These are phyloP conservation scores for Malassezia slooffiae DNA, from an alignment of 1,284 basidiomycete genomes.

Conservation along the genomic window DNA sequence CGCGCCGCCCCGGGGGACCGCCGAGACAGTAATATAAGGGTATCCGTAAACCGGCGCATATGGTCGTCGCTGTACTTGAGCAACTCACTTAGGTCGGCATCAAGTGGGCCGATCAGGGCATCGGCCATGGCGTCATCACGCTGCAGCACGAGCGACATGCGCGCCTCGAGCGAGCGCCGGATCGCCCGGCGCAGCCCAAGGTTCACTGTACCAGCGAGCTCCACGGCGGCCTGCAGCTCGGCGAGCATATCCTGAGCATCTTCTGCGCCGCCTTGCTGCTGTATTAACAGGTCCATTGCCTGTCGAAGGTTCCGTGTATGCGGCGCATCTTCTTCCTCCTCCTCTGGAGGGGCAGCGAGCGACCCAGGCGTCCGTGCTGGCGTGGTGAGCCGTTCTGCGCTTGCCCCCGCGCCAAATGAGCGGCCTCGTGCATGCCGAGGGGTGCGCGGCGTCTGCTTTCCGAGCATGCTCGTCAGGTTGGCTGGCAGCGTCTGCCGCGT, in stretches of 20 bases:
- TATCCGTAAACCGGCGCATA: conserved; percentile 29
- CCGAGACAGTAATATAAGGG: conserved; percentile 28
- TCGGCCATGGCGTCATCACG: not conserved
- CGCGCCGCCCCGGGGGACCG: too few species aligned
- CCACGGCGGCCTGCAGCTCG: conserved; percentile 19
- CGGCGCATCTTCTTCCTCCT: not conserved
- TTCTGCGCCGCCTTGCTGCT: not conserved
- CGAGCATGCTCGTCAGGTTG: too few species aligned
- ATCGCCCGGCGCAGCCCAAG: conserved; percentile 18
- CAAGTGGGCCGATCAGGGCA: conserved; percentile 13
- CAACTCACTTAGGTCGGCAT: conserved; percentile 20
- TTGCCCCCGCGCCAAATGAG: too few species aligned
- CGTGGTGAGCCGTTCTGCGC: too few species aligned
- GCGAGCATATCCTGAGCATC: conserved; percentile 16
- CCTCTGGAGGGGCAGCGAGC: not conserved
- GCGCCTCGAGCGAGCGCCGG: conserved; percentile 16
- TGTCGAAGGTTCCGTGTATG: not conserved
- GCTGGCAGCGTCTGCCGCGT: too few species aligned
- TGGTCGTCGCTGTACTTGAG: conserved; percentile 36
- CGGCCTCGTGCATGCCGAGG: too few species aligned
- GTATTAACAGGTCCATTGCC: not conserved
- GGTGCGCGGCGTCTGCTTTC: too few species aligned
- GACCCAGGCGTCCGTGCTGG: conserved; percentile 14
- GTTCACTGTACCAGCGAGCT: conserved; percentile 26
- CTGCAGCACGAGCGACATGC: conserved; percentile 23